Evolutionary conservation across 805 yeast genomes (phyloP), one percentile per base, ranked within the genome.

Genomic region (Saccharomycopsis javanensis): DNA sequence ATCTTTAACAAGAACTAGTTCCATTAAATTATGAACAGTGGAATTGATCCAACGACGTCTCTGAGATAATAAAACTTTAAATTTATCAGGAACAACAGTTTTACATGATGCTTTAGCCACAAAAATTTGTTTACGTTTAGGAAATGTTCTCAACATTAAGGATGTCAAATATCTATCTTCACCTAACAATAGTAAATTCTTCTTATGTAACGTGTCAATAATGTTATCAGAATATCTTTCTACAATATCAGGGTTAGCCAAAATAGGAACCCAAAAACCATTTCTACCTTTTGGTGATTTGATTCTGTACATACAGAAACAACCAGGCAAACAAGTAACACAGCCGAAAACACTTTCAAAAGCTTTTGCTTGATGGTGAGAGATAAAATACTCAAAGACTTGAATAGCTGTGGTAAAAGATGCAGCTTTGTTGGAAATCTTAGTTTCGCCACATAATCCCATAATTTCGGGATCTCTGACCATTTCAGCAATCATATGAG

Each of bases 1-100:
- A 68, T 90, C 96, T 55, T 82, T 82, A 20, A 90, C 91, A 61
- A 88, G 72, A 3, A 85, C 87, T 66, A 90, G 79, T 69, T 90
- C 97, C 82, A 91, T 79, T 70, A 90, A 78, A 67, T 90, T 90
- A 71, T 90, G 97, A 37, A 90, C 91, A 0, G 97, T 91, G 4
- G 97, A 90, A 70, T 90, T 90, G 64, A 90, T 90, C 97, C 97
- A 90, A 69, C 97, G 86, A 73, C 97, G 88, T 69, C 97, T 85
- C 69, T 90, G 97, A 1, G 96, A 90, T 51, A 90, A 74, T 62
- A 90, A 75, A 52, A 90, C 94, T 61, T 72, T 77, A 68, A 90
- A 90, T 53, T 77, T 77, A 64, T 84, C 86, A 0, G 97, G 97
- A n/a, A 85, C 97, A 60, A 88, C 72, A 0, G 97, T 90, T 66